Base-by-base conservation (phyloP, 306 rosid genomes). In the Ammopiptanthus mongolicus region DNA sequence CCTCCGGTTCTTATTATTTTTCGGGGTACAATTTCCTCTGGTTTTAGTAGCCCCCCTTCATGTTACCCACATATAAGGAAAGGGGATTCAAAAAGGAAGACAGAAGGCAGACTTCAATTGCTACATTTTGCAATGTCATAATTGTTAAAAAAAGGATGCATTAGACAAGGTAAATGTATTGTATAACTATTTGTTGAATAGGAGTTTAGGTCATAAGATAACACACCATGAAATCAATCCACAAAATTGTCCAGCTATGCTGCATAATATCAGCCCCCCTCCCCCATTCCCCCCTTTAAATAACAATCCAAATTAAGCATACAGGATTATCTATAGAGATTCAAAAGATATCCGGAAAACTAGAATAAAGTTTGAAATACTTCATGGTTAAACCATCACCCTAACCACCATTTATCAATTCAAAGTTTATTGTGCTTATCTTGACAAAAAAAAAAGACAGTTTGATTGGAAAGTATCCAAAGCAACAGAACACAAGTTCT, bases 241-340 rank as follows among this genome's bases (percentile, higher is more conserved):
- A 65, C 25, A 78, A 13, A 78, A 72, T 8, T 41, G 52, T 53
- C 65, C 60, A 57, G 36, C 41, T 63, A 41, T 63, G 74, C 61
- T 28, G 15, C 37, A 41, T 53, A 63, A 72, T 29, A 52, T 52
- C 44, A 55, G n/a, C n/a, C n/a, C n/a, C n/a, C 15, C 44, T 42
- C 56, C 19, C 48, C 37, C 29, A 9, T 60, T 52, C 19, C n/a
- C 46, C 59, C 21, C 46, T 7, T 41, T 18, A 31, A 64, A 15
- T 22, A 31, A 64, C 31, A 64, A 64, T 42, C 58, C 60, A 71
- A 71, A 51, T 39, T 44, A 65, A 73, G 42, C 44, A 33, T 70
- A 56, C 3, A 0, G 31, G 52, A 78, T 62, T 33, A 74, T 61
- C 41, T n/a, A 31, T 21, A 53, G 36, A 23, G 59, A 59, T 69